Evolutionary conservation across 495 filamentous ascomycete genomes (phyloP), one percentile per base, ranked within the genome.

Genomic region (Cryomyces minteri): DNA sequence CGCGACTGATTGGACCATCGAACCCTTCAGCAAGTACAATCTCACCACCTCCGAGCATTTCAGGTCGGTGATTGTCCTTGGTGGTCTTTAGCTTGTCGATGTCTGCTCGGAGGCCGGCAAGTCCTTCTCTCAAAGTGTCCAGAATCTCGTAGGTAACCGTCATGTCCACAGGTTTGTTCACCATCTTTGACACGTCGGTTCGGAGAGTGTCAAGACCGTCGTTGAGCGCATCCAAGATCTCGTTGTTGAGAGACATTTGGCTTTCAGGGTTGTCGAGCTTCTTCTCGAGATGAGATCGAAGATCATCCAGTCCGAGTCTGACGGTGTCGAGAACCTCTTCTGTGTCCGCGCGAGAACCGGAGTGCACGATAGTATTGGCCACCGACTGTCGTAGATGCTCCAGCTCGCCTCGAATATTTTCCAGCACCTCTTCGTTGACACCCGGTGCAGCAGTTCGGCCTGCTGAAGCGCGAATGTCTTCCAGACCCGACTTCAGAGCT

Each of bases 111-210:
- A 94, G 67, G 29, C 67, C 69, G 34, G 76, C 74, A 9, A 94
- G 62, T 0, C 87, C 87, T 38, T 76, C 76, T 51, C 80, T 90
- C 42, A 95, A 69, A 2, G 84, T 80, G 44, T 93, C 84, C 5
- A 93, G 69, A 40, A 93, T 87, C 55, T 93, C 85, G 44, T 86
- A 79, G 46, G 77, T 84, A 28, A 79, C 77, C 12, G 82, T 85
- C 59, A 85, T 72, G 49, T 86, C 82, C 1, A 75, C 66, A 5
- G 85, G 82, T 65, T 85, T 86, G 50, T 87, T 75, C 25, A 77
- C 61, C 10, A 88, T 69, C 51, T 76, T 85, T 47, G 82, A 76
- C n/a, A 95, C 66, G 54, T 87, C 82, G 8, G 67, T 61, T 7
- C 77, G 74, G 32, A 95, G 71, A 4, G 72, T 70, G 41, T 77